Percentiles rank a stretch among this genome's conserved stretches.
Conservation (phyloP, 768 basidiomycete species). For the Cyclocybe cylindracea region DNA sequence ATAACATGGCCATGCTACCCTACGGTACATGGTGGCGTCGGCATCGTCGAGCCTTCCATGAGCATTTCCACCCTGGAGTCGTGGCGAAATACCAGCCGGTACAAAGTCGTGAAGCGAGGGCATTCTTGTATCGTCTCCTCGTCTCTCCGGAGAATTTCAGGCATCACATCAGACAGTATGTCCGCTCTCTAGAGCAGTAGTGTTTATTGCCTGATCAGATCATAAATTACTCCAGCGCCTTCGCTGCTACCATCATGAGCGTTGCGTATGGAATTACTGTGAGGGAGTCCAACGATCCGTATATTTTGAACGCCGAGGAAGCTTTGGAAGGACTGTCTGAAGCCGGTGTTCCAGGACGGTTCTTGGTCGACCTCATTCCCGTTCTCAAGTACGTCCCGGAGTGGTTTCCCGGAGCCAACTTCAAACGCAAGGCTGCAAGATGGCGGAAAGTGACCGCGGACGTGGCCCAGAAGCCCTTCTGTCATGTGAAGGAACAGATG, state of each 20-base stretch:
- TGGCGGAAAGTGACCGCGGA: slow-evolving; percentile 22
- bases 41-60: slow-evolving; percentile 51
- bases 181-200: too few relatives aligned
- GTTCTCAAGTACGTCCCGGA: slow-evolving; percentile 35
- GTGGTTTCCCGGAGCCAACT: slow-evolving; percentile 39
- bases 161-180: slow-evolving; percentile 41
- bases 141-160: slow-evolving; percentile 40
- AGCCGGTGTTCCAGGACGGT: slow-evolving; percentile 32
- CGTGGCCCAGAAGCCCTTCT: slow-evolving; percentile 11
- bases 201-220: too few relatives aligned
- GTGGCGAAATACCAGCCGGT: slow-evolving; percentile 43
- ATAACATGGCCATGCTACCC: slow-evolving; percentile 48
- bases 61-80: slow-evolving; percentile 45
- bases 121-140: slow-evolving; percentile 42
- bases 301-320: slow-evolving; percentile 30
- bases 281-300: slow-evolving; percentile 31
- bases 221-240: slow-evolving; percentile 30
- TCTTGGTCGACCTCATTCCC: slow-evolving; percentile 35
- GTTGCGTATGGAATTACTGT: slow-evolving; percentile 35
- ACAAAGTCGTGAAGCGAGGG: slow-evolving; percentile 43
- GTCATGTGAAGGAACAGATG: slow-evolving; percentile 11
- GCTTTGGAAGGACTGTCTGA: slow-evolving; percentile 26
- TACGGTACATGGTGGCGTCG: slow-evolving; percentile 41
- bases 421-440: slow-evolving; percentile 33
- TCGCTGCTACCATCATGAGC: slow-evolving; percentile 41